Conservation (phyloP, 306 rosid species). For the Cucurbita maxima region DNA sequence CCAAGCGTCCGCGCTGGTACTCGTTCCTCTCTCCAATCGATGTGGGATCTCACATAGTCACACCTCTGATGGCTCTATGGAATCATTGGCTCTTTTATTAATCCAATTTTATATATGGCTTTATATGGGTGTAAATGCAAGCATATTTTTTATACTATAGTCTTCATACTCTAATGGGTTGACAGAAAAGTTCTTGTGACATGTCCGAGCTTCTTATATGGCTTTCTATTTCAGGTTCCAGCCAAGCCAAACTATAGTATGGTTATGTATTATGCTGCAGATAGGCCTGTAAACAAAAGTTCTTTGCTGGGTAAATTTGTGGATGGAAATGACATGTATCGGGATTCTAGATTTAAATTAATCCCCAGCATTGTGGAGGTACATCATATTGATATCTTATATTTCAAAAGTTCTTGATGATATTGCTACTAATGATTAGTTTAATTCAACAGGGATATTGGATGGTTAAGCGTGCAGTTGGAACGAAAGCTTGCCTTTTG, state of each 20-base stretch:
- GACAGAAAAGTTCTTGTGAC: not conserved
- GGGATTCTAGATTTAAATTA: slow-evolving; percentile 79
- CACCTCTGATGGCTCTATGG: too few species aligned
- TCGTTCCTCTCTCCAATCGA: too few species aligned
- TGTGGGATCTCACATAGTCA: too few species aligned
- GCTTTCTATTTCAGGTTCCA: slow-evolving; percentile 52
- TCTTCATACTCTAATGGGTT: too few species aligned
- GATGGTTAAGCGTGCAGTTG: slow-evolving; percentile 99
- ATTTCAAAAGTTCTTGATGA: not conserved
- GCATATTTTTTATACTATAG: too few species aligned
- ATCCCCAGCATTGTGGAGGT: slow-evolving; percentile 96
- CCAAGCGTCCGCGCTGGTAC: too few species aligned
- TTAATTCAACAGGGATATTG: slow-evolving; percentile 67
- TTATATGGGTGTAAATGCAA: too few species aligned
- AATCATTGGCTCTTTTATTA: too few species aligned
- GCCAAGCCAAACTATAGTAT: slow-evolving; percentile 90
- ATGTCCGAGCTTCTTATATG: not conserved
- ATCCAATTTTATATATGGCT: too few species aligned
- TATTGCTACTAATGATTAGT: slow-evolving; percentile 13
- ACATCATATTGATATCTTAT: slow-evolving; percentile 1
- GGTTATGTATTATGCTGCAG: slow-evolving; percentile 74
- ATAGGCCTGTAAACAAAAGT: slow-evolving; percentile 49
- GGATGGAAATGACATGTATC: slow-evolving; percentile 56
- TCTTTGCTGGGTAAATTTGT: slow-evolving; percentile 70
- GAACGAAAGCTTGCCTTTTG: slow-evolving; percentile 91